These are phyloP conservation scores for Stylonectria norvegica DNA, from an alignment of 2,329 filamentous ascomycete genomes.

Conservation along the genomic window DNA sequence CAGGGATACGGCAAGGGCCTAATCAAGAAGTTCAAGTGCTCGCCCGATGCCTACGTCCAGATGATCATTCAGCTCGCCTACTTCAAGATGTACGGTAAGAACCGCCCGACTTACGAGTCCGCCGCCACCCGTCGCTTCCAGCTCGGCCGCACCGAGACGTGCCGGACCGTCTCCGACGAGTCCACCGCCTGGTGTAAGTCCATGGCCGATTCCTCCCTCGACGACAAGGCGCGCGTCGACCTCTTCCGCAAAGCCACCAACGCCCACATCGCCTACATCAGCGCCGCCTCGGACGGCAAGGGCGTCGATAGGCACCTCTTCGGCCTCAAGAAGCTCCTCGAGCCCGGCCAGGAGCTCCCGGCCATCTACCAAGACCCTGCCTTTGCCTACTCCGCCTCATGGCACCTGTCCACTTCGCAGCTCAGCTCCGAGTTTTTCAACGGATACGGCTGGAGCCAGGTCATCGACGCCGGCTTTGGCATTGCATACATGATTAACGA, in stretches of 20 bases:
- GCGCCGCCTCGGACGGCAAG: constrained; percentile 82
- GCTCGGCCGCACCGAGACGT: constrained; percentile 93
- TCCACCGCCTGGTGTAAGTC: constrained; percentile 85
- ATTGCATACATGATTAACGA: constrained; percentile 99
- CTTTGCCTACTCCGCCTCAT: constrained; percentile 77
- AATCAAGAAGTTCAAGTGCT: constrained; percentile 99
- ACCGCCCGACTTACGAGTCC: constrained; percentile 95
- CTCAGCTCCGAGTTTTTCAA: constrained; percentile 97
- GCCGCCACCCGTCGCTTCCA: constrained; percentile 94
- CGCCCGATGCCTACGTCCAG: constrained; percentile 94
- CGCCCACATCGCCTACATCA: constrained; percentile 86
- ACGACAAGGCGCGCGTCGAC: constrained; percentile 63
- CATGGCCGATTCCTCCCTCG: constrained; percentile 67
- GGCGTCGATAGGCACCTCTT: constrained; percentile 97
- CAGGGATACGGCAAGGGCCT: constrained; percentile 97
- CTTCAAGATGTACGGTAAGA: constrained; percentile 98
- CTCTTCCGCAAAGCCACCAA: constrained; percentile 80
- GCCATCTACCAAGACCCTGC: constrained; percentile 84
- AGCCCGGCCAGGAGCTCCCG: constrained; percentile 76
- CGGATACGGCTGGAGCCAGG: constrained; percentile 98
- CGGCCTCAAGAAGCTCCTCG: constrained; percentile 86
- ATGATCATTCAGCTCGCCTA: constrained; percentile 99
- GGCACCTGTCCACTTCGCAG: constrained; percentile 88
- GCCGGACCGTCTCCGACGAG: constrained; percentile 86
- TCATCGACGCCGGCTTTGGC: constrained; percentile 91